Conservation (phyloP, 805 yeast genomes). For the Monosporozyma aerobia region DNA sequence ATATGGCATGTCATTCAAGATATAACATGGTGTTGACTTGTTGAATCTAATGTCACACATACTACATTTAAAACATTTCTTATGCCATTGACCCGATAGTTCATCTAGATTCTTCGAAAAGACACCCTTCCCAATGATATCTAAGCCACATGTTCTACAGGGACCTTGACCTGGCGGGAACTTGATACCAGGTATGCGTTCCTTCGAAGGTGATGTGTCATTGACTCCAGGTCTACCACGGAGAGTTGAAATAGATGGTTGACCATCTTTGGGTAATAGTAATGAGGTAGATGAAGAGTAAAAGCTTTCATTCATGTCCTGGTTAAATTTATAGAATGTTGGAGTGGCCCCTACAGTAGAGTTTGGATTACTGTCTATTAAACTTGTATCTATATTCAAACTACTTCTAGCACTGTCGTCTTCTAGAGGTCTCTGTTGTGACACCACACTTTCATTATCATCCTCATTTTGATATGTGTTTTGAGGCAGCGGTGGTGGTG, state of each 20-base stretch:
- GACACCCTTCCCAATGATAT: conserved; percentile 55
- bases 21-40: conserved; percentile 66
- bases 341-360: conserved; percentile 11
- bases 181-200: conserved; percentile 5
- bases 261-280: neutral
- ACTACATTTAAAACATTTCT: conserved; percentile 74
- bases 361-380: neutral
- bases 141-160: conserved; percentile 61
- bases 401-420: neutral
- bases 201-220: neutral
- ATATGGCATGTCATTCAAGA: conserved; percentile 67
- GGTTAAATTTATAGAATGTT: conserved; percentile 15
- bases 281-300: conserved; percentile 1
- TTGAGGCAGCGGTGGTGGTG: neutral
- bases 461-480: neutral
- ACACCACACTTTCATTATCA: neutral
- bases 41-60: conserved; percentile 50
- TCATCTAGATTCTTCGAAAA: conserved; percentile 66
- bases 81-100: conserved; percentile 90
- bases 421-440: neutral
- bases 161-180: conserved; percentile 64
- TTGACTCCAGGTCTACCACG: neutral
- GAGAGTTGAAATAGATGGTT: neutral
- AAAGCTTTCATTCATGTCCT: neutral
- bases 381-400: conserved; percentile 8